Evolutionary conservation across 805 yeast genomes (phyloP).

Genomic region (Wickerhamomyces hampshirensis): DNA sequence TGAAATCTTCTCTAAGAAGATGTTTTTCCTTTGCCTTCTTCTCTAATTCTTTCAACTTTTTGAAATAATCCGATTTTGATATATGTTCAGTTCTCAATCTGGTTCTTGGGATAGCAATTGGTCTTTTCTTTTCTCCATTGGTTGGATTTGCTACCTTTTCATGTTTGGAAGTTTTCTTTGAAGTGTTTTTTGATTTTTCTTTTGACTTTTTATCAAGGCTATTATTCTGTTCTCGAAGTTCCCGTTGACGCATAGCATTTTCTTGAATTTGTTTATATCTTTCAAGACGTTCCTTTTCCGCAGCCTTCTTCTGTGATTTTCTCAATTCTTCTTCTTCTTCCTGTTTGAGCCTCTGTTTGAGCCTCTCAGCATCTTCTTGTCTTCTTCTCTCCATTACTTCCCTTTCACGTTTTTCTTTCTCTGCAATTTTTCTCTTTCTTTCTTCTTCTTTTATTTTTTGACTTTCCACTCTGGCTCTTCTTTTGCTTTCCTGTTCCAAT

Average conservation of each 20-base stretch:
- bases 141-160: neutral
- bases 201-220: neutral
- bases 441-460: neutral
- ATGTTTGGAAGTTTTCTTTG: neutral
- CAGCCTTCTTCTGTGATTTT: constrained; percentile 5
- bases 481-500: constrained; percentile 2
- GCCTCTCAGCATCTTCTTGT: constrained; percentile 7
- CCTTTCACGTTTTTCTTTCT: constrained; percentile 7
- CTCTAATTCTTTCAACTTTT: constrained; percentile 5
- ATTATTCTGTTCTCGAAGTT: too few species aligned
- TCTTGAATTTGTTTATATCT: neutral
- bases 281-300: constrained; percentile 5
- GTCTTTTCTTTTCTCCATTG: neutral
- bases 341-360: constrained; percentile 6
- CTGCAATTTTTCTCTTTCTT: constrained; percentile 3
- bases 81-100: neutral
- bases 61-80: constrained; percentile 9
- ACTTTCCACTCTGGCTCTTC: neutral
- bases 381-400: constrained; percentile 13
- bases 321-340: constrained; percentile 4
- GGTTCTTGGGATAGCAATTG: neutral
- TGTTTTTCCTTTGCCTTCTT: constrained; percentile 1
- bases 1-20: constrained; percentile 5
- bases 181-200: neutral
- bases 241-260: constrained; percentile 4